phyloP scores from a whole-genome alignment of 148 eudicot species.

The Persicaria maculosa region DNA sequence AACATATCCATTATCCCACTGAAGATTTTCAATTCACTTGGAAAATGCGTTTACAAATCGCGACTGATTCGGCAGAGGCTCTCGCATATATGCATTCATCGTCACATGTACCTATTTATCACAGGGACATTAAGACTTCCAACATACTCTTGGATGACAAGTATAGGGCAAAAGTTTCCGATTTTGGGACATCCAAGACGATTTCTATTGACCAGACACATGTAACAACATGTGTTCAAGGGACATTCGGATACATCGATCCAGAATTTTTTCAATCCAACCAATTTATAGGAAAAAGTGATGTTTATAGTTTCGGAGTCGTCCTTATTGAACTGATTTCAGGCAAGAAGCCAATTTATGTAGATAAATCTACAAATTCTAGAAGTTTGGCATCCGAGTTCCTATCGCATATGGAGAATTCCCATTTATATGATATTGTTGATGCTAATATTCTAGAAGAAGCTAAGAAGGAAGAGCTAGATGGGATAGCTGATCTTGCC shows the following conservation, averaged over 20 bases:
- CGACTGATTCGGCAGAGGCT: neutral
- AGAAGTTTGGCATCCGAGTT: conserved; percentile 6
- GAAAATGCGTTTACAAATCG: conserved; percentile 6
- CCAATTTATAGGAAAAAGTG: neutral
- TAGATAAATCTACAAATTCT: neutral
- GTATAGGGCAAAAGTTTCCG: neutral
- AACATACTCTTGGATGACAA: conserved; percentile 7
- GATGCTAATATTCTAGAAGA: neutral
- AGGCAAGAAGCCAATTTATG: conserved; percentile 2
- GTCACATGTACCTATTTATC: neutral
- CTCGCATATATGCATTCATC: neutral
- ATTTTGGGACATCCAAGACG: neutral
- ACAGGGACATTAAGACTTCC: conserved; percentile 3
- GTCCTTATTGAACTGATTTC: neutral
- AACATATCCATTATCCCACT: neutral
- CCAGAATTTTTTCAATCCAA: neutral
- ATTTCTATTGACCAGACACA: neutral
- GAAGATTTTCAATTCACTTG: neutral
- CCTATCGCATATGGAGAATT: neutral
- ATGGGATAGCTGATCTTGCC: neutral
- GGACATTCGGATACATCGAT: conserved; percentile 7
- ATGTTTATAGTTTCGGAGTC: conserved; percentile 2
- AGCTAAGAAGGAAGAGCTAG: neutral
- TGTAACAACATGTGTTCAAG: neutral
- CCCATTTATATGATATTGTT: neutral